Evolutionary conservation across 2,329 filamentous ascomycete genomes (phyloP).

Genomic region (Pseudogymnoascus destructans): DNA sequence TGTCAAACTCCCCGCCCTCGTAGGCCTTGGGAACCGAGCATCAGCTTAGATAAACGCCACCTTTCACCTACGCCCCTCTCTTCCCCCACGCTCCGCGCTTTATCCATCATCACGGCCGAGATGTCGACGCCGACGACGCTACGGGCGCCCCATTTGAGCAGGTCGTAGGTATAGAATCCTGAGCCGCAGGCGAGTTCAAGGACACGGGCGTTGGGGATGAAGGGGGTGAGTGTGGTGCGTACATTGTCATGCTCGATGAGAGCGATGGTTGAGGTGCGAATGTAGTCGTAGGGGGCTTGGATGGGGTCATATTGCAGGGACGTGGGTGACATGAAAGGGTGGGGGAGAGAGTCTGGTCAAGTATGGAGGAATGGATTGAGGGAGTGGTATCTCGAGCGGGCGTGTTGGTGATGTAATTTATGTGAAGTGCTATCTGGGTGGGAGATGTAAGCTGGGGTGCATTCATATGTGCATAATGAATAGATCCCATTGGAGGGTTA

Average conservation of each 20-base stretch:
- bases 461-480: background rate
- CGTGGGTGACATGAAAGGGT: conserved; percentile 9
- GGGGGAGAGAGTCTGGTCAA: too few species aligned
- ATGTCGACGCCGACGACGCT: conserved; percentile 28
- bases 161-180: conserved; percentile 26
- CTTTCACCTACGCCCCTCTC: background rate
- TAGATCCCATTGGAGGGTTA: background rate
- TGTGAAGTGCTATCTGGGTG: background rate
- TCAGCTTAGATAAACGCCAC: conserved; percentile 20
- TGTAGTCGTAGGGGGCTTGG: conserved; percentile 17
- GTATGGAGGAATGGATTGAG: background rate
- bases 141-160: conserved; percentile 27
- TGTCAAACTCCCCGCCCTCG: conserved; percentile 24
- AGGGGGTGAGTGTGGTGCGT: conserved; percentile 14
- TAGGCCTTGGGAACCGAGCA: conserved; percentile 20
- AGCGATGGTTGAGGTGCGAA: conserved; percentile 15
- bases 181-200: conserved; percentile 30
- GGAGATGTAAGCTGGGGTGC: background rate
- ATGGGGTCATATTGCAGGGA: conserved; percentile 18
- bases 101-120: conserved; percentile 26
- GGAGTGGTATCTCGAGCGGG: background rate
- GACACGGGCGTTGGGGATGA: conserved; percentile 19
- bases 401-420: background rate
- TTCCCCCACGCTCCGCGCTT: conserved; percentile 16
- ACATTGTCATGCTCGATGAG: conserved; percentile 19